These are phyloP conservation scores for Amborella trichopoda DNA, from an alignment of 164 flowering plant species.

Conservation along the genomic window DNA sequence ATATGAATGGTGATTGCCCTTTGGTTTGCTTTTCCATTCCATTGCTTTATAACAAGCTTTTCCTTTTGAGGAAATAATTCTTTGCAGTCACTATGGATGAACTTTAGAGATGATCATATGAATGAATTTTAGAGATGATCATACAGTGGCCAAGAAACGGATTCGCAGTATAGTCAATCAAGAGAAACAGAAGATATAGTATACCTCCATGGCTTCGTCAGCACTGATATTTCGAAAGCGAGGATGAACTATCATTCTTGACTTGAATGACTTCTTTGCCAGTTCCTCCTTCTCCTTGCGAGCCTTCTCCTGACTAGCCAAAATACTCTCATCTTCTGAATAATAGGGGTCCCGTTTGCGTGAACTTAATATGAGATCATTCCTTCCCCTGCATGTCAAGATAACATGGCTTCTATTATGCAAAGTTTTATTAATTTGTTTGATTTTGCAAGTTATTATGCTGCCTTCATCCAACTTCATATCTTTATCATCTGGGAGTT, in stretches of 20 bases:
- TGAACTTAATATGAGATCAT: slow-evolving; percentile 19
- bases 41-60: too few relatives aligned
- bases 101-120: too few relatives aligned
- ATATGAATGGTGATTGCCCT: too few relatives aligned
- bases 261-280: slow-evolving; percentile 79
- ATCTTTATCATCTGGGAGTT: slow-evolving; percentile 50
- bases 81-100: too few relatives aligned
- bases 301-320: slow-evolving; percentile 54
- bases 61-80: too few relatives aligned
- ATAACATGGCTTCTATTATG: slow-evolving; percentile 65
- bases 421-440: slow-evolving; percentile 47
- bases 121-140: too few relatives aligned
- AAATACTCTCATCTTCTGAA: slow-evolving; percentile 47
- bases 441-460: slow-evolving; percentile 66
- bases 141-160: too few relatives aligned
- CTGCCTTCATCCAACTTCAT: slow-evolving; percentile 63
- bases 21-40: too few relatives aligned
- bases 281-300: slow-evolving; percentile 86
- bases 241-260: slow-evolving; percentile 94
- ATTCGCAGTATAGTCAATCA: too few relatives aligned
- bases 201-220: slow-evolving; percentile 85
- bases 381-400: slow-evolving; percentile 50
- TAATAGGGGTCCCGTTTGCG: slow-evolving; percentile 51
- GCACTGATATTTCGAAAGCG: slow-evolving; percentile 86
- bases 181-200: too few relatives aligned